Conservation (phyloP, 768 basidiomycete genomes). For the Terana coerulea region DNA sequence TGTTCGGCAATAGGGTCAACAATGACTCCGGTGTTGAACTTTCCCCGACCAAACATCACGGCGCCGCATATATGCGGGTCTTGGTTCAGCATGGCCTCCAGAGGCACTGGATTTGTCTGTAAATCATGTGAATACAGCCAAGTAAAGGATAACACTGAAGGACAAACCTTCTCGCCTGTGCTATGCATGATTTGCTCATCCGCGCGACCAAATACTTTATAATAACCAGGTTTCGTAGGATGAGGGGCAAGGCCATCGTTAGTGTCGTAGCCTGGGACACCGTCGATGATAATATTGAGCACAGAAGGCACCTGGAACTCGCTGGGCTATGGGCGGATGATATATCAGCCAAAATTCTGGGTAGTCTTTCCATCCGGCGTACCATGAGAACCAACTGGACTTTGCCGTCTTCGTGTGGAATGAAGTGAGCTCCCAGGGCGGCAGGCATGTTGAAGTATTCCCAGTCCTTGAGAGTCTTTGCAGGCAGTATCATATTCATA, state of each 20-base stretch:
- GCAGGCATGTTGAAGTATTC: slow-evolving; percentile 10
- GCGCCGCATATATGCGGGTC: slow-evolving; percentile 26
- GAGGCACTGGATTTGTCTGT: slow-evolving; percentile 29
- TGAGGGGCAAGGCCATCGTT: slow-evolving; percentile 39
- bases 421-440: slow-evolving; percentile 6
- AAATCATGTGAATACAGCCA: background rate
- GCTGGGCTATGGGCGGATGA: background rate
- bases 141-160: background rate
- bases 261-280: slow-evolving; percentile 32
- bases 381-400: slow-evolving; percentile 6
- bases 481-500: slow-evolving; percentile 10
- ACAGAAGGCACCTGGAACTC: slow-evolving; percentile 18
- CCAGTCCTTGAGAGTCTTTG: slow-evolving; percentile 5
- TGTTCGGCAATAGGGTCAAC: slow-evolving; percentile 26
- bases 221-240: slow-evolving; percentile 34
- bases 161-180: slow-evolving; percentile 27
- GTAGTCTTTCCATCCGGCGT: too few species aligned
- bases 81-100: slow-evolving; percentile 34
- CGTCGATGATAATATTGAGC: slow-evolving; percentile 30
- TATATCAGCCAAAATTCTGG: background rate
- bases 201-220: slow-evolving; percentile 36
- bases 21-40: slow-evolving; percentile 29
- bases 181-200: slow-evolving; percentile 43
- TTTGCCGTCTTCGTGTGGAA: slow-evolving; percentile 5
- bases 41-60: slow-evolving; percentile 34